Conservation (phyloP, 495 filamentous ascomycete species). For the Glonium stellatum region DNA sequence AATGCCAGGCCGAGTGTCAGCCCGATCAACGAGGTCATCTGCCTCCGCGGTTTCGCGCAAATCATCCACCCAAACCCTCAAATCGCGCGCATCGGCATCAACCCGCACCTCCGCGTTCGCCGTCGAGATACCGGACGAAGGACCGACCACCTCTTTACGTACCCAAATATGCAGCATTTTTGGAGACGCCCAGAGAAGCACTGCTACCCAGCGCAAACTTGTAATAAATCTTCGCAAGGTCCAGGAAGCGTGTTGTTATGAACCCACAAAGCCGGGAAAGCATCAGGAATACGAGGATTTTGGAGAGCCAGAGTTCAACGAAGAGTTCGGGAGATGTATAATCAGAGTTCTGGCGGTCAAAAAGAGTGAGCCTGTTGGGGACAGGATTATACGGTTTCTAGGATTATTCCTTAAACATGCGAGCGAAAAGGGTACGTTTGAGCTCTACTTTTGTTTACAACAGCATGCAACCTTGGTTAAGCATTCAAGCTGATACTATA, state of each 20-base stretch:
- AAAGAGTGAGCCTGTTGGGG: slow-evolving; percentile 85
- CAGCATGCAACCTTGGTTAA: neutral
- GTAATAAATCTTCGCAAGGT: slow-evolving; percentile 73
- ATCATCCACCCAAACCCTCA: slow-evolving; percentile 32
- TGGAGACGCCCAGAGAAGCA: slow-evolving; percentile 77
- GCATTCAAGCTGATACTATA: slow-evolving; percentile 10
- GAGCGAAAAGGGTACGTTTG: slow-evolving; percentile 62
- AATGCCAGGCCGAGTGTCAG: slow-evolving; percentile 40
- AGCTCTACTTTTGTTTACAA: neutral
- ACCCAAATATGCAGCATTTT: slow-evolving; percentile 73
- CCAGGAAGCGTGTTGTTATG: slow-evolving; percentile 82
- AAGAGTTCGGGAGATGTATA: slow-evolving; percentile 75
- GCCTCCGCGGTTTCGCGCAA: slow-evolving; percentile 30
- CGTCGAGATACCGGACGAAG: slow-evolving; percentile 64
- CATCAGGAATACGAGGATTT: slow-evolving; percentile 43
- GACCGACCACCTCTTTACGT: slow-evolving; percentile 62
- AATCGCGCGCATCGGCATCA: slow-evolving; percentile 26
- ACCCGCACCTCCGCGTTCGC: slow-evolving; percentile 59
- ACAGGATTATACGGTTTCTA: slow-evolving; percentile 76
- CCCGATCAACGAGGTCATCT: slow-evolving; percentile 27
- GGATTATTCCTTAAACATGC: slow-evolving; percentile 77
- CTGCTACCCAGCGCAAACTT: slow-evolving; percentile 82
- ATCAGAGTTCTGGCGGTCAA: slow-evolving; percentile 77
- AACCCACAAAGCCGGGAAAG: slow-evolving; percentile 49
- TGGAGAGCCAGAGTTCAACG: slow-evolving; percentile 78